Conservation (phyloP, 306 rosid species). For the Phaseolus lunatus region DNA sequence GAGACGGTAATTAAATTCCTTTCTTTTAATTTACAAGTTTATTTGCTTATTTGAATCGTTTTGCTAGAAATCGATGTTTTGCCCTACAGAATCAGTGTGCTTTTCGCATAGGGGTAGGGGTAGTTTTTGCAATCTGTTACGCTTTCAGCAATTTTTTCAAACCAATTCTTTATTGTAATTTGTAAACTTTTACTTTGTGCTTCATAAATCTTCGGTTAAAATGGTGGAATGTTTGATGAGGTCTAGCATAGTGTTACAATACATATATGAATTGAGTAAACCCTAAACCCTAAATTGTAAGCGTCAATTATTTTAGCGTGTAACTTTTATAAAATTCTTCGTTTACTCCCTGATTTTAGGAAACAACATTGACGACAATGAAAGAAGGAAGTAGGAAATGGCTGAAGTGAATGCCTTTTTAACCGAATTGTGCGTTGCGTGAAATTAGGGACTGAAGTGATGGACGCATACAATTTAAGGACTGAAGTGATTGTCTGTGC, state of each 20-base stretch:
- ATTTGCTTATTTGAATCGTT: not conserved
- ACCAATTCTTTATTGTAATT: not conserved
- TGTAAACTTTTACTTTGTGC: not conserved
- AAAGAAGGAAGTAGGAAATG: not conserved
- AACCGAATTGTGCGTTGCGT: not conserved
- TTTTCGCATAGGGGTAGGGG: not conserved
- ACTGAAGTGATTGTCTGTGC: not conserved
- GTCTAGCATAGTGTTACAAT: not conserved
- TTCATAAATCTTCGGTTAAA: not conserved
- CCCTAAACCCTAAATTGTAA: not conserved
- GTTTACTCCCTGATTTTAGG: not conserved
- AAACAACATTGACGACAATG: not conserved
- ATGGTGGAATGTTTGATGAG: not conserved
- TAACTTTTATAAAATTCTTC: not conserved
- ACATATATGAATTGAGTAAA: not conserved
- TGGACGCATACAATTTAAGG: not conserved
- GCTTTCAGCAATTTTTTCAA: not conserved
- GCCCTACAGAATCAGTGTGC: not conserved
- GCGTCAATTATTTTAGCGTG: not conserved
- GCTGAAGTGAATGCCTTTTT: not conserved
- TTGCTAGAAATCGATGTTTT: not conserved
- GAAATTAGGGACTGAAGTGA: not conserved
- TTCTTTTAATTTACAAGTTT: not conserved
- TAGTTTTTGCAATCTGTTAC: not conserved
- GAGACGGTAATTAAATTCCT: conserved; percentile 66